Percentiles rank a stretch among this genome's conserved stretches.
These are phyloP conservation scores for Cladosporium sphaerospermum DNA, from an alignment of 2,329 filamentous ascomycete genomes.

Conservation along the genomic window DNA sequence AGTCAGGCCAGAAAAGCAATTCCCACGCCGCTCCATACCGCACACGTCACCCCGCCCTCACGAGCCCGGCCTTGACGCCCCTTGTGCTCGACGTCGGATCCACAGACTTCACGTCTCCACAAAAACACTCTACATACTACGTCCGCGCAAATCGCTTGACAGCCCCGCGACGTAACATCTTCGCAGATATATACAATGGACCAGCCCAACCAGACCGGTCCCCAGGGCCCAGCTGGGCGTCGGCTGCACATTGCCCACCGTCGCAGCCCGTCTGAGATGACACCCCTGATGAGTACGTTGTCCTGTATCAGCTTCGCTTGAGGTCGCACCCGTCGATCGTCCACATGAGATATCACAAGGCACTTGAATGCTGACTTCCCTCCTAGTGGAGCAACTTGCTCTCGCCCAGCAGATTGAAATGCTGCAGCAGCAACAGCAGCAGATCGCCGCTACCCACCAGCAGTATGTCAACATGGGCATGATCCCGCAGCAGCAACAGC, in stretches of 20 bases:
- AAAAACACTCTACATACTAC: background rate
- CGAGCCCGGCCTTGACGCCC: background rate
- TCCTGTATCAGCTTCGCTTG: conserved; percentile 11
- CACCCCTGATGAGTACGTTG: conserved; percentile 90
- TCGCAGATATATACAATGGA: conserved; percentile 8
- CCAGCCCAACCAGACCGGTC: conserved; percentile 6
- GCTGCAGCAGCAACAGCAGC: conserved; percentile 94
- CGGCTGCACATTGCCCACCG: conserved; percentile 96
- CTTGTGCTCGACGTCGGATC: conserved; percentile 1
- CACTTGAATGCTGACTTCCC: conserved; percentile 25
- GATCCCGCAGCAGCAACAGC: conserved; percentile 75
- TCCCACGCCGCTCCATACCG: background rate
- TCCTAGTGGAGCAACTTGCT: conserved; percentile 86
- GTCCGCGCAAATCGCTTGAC: conserved; percentile 1
- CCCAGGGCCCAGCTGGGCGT: conserved; percentile 50
- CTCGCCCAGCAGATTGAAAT: conserved; percentile 98
- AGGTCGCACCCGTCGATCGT: background rate
- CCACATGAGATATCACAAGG: background rate
- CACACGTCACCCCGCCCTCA: conserved; percentile 2
- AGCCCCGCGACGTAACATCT: background rate
- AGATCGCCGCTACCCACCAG: conserved; percentile 92
- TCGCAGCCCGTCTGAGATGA: conserved; percentile 93
- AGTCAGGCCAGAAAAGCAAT: background rate
- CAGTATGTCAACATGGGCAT: conserved; percentile 98
- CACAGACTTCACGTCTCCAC: background rate